Conservation (phyloP, 192 early-diverging fungal species). For the Linnemannia elongata region DNA sequence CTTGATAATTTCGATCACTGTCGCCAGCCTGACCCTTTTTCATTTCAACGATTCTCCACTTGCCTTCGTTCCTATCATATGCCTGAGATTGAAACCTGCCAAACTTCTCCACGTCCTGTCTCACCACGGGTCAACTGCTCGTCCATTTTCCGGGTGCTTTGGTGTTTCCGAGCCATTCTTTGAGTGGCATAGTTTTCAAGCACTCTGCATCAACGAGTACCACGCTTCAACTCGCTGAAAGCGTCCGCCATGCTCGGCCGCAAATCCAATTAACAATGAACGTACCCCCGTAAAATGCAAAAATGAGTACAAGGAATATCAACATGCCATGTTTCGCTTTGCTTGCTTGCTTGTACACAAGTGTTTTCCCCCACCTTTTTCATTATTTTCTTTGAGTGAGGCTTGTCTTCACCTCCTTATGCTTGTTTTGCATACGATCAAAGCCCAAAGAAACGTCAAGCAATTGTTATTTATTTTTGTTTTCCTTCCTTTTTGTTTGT, state of each 20-base stretch:
- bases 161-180: too few species aligned
- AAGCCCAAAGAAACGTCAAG: background rate
- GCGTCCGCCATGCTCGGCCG: background rate
- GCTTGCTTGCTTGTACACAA: background rate
- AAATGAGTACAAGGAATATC: background rate
- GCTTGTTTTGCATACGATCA: constrained; percentile 2
- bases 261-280: background rate
- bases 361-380: background rate
- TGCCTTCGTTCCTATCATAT: too few species aligned
- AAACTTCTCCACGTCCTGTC: background rate
- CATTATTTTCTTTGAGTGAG: background rate
- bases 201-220: background rate
- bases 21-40: background rate
- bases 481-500: background rate
- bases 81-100: background rate
- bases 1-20: background rate
- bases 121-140: background rate
- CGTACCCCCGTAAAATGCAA: background rate
- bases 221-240: too few species aligned
- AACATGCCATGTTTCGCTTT: background rate
- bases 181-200: too few species aligned
- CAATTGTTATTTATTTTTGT: background rate
- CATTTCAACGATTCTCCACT: background rate
- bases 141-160: background rate
- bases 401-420: background rate